These are phyloP conservation scores for Boechera retrofracta DNA, from an alignment of 345 rosid genomes.

Conservation along the genomic window DNA sequence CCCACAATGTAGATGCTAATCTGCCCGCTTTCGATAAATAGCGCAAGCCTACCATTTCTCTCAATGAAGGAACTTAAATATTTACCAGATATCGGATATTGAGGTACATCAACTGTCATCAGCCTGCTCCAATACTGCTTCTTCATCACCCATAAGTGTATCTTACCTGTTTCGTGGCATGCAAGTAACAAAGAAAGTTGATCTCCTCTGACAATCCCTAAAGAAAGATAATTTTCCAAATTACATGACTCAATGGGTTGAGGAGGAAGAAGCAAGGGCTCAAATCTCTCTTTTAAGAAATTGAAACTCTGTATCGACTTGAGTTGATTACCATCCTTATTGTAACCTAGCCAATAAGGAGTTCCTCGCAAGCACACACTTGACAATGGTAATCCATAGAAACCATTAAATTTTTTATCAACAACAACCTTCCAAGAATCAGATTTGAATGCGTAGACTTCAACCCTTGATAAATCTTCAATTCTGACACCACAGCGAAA, in stretches of 20 bases:
- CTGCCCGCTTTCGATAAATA: not conserved
- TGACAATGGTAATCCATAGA: not conserved
- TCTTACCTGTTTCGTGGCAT: not conserved
- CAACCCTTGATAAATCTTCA: not conserved
- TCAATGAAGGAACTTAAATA: not conserved
- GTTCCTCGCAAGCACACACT: slow-evolving; percentile 3
- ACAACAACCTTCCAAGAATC: not conserved
- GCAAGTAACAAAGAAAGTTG: not conserved
- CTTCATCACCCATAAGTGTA: not conserved
- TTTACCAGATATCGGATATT: not conserved
- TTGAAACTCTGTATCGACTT: not conserved
- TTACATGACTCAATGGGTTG: not conserved
- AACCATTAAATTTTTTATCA: not conserved
- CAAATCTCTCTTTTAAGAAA: not conserved
- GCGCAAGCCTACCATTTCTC: not conserved
- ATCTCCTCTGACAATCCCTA: not conserved
- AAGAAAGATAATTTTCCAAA: not conserved
- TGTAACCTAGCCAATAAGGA: not conserved
- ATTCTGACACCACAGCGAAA: not conserved
- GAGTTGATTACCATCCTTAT: not conserved
- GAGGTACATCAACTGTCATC: not conserved
- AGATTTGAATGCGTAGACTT: slow-evolving; percentile 1
- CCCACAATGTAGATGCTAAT: not conserved
- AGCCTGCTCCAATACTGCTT: not conserved
- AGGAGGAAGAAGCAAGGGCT: not conserved